These are phyloP conservation scores for Talaromyces proteolyticus DNA, from an alignment of 495 filamentous ascomycete genomes.

Conservation along the genomic window DNA sequence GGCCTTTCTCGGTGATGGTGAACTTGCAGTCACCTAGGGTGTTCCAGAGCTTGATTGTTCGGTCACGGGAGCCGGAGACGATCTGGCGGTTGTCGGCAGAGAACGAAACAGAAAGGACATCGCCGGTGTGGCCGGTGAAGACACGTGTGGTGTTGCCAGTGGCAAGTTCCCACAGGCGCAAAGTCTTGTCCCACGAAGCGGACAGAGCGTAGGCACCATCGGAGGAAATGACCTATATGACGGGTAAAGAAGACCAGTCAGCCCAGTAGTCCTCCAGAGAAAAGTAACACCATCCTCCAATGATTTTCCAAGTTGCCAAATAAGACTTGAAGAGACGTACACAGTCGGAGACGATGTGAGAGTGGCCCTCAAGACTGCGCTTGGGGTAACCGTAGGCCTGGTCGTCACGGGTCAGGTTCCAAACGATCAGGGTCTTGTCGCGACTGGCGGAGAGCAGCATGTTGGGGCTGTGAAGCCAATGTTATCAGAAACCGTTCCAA, in stretches of 20 bases:
- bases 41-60: constrained; percentile 99
- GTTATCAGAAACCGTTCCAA: constrained; percentile 18
- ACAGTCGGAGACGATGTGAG: constrained; percentile 99
- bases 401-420: constrained; percentile 99
- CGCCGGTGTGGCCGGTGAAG: constrained; percentile 98
- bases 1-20: constrained; percentile 99
- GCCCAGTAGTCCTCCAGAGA: constrained; percentile 13
- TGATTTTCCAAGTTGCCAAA: constrained; percentile 11
- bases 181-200: constrained; percentile 99
- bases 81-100: constrained; percentile 99
- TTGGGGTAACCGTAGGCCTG: constrained; percentile 96
- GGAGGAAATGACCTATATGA: constrained; percentile 90
- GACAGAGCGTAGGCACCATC: constrained; percentile 99
- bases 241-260: constrained; percentile 29
- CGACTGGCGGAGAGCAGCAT: constrained; percentile 97
- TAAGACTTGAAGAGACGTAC: constrained; percentile 51
- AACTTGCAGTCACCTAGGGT: constrained; percentile 99
- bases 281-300: constrained; percentile 3
- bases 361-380: constrained; percentile 96
- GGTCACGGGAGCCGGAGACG: constrained; percentile 96
- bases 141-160: constrained; percentile 93
- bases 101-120: constrained; percentile 99
- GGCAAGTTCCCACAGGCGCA: constrained; percentile 98
- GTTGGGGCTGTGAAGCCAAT: constrained; percentile 71
- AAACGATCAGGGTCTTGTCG: constrained; percentile 99